Conservation (phyloP, 257 asterid genomes). For the Gardenia jasminoides region DNA sequence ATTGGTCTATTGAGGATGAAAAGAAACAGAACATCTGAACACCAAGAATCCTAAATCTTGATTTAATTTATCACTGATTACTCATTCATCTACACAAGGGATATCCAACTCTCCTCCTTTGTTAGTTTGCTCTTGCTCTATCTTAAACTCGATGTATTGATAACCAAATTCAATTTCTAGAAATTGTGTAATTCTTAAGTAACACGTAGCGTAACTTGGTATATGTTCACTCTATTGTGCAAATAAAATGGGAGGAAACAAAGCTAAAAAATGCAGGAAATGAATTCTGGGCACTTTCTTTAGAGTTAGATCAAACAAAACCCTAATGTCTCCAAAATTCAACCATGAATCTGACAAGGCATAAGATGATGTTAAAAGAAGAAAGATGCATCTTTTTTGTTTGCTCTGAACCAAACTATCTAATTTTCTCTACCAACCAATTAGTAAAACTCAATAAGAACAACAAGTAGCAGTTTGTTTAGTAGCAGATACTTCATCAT, state of each 20-base stretch:
- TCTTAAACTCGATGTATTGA: no score
- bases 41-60: no score
- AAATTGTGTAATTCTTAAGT: no score
- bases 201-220: background rate
- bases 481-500: slow-evolving; percentile 73
- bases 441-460: slow-evolving; percentile 34
- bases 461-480: slow-evolving; percentile 62
- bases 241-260: no score
- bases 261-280: background rate
- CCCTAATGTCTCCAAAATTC: background rate
- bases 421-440: background rate
- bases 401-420: background rate
- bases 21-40: no score
- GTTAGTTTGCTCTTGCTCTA: no score
- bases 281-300: background rate
- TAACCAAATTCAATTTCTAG: no score
- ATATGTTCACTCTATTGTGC: background rate
- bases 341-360: background rate
- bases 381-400: background rate
- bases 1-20: no score
- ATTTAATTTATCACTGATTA: no score
- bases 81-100: no score
- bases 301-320: background rate
- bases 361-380: background rate
- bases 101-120: no score